phyloP scores from a whole-genome alignment of 106 monocot species.

The Phalaenopsis equestris region DNA sequence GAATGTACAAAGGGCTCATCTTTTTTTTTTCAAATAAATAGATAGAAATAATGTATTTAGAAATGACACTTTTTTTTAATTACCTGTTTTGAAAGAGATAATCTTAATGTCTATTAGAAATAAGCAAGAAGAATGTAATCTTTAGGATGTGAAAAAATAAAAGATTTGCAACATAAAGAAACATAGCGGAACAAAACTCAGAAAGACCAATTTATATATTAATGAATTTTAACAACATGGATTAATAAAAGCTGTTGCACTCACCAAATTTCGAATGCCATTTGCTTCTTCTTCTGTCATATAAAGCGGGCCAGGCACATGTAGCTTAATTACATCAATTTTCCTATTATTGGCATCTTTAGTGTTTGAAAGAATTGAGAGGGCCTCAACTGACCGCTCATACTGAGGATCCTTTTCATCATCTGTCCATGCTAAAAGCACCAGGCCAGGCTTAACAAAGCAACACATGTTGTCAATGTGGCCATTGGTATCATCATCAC shows the following conservation, averaged over 20 bases:
- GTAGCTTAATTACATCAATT: conserved; percentile 75
- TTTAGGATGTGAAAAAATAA: background rate
- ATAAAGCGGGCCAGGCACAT: conserved; percentile 84
- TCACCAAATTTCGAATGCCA: conserved; percentile 44
- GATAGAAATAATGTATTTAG: background rate
- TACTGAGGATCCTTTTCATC: conserved; percentile 86
- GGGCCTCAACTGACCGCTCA: conserved; percentile 64
- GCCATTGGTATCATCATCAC: conserved; percentile 95
- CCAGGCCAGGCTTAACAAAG: conserved; percentile 73
- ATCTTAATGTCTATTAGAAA: background rate
- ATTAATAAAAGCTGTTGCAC: conserved; percentile 1
- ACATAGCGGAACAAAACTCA: background rate
- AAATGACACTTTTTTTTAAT: background rate
- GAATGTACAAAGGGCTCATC: too few relatives aligned
- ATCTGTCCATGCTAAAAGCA: conserved; percentile 89
- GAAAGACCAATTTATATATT: background rate
- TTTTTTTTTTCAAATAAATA: background rate
- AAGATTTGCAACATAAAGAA: background rate
- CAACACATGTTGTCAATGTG: conserved; percentile 98
- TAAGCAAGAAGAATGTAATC: background rate
- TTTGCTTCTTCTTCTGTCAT: conserved; percentile 82
- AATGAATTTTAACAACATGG: background rate
- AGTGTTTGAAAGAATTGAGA: conserved; percentile 44
- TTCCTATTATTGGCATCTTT: conserved; percentile 77
- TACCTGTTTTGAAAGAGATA: background rate